Base-by-base conservation (phyloP, 1,284 basidiomycete genomes). In the Tilletiaria anomala region DNA sequence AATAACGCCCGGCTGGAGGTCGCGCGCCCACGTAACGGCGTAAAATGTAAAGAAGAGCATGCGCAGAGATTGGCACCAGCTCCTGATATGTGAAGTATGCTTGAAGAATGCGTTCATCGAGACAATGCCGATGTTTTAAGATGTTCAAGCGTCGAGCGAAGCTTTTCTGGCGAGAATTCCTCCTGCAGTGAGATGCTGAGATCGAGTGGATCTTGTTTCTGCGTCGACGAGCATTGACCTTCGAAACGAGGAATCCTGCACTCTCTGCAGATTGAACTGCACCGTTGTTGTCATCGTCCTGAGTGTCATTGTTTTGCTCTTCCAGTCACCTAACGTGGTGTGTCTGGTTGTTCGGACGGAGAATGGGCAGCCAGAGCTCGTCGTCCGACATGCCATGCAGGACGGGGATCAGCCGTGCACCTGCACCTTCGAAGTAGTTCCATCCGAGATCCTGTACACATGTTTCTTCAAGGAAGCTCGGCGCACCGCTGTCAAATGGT, bases 71-170 rank as follows among this genome's bases (percentile, higher is more conserved):
- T 76, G 74, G 47, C 71, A 68, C 75, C 75, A 77, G 0, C 71
- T 72, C 23, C 73, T 70, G 4, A 77, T 48, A 6, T 75, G 64
- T 5, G 67, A 62, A 22, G 75, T 57, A 47, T 77, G 75, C 46
- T 73, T 72, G 4, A 64, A 49, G 39, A 72, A 71, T 0, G 70
- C 69, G 4, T 72, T 68, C 10, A 71, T 43, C 0, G 71, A 69
- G 14, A 75, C 65, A 6, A 73, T 71, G 24, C 65, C 3, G 70
- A 71, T 42, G 73, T 71, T 48, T 76, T 73, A 14, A 72, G 47
- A 1, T 75, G 63, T 50, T 76, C 75, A 12, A 77, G 58, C 43
- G 73, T 75, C 17, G 72, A 68, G 19, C 71, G 62, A 6, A 74
- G 62, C 54, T 73, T 73, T 49, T 73, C 73, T 1, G 73, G 69